Conservation (phyloP, 805 yeast species). For the Candida orba region DNA sequence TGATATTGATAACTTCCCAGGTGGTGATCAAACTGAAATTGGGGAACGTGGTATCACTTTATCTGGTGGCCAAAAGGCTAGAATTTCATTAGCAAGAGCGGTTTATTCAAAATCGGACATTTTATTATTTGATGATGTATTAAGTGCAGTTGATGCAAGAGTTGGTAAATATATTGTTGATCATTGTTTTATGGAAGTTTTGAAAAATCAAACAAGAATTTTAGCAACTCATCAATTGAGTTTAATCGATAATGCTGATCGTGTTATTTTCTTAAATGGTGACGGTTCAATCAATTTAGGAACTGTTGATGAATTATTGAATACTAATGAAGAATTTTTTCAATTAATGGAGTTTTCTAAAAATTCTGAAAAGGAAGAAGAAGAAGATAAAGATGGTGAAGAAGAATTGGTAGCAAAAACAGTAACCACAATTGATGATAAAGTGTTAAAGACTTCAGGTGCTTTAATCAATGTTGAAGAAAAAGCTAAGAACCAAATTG, state of each 20-base stretch:
- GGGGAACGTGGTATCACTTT: slow-evolving; percentile 74
- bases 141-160: slow-evolving; percentile 73
- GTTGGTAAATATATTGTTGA: slow-evolving; percentile 67
- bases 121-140: slow-evolving; percentile 61
- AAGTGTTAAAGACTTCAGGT: slow-evolving; percentile 25
- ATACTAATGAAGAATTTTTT: slow-evolving; percentile 35
- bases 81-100: slow-evolving; percentile 64
- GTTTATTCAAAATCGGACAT: slow-evolving; percentile 59
- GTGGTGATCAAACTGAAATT: slow-evolving; percentile 63
- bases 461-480: slow-evolving; percentile 43
- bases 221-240: slow-evolving; percentile 75
- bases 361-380: slow-evolving; percentile 23
- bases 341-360: slow-evolving; percentile 39
- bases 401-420: slow-evolving; percentile 14
- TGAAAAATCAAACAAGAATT: slow-evolving; percentile 50
- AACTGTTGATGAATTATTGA: slow-evolving; percentile 41
- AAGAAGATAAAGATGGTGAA: slow-evolving; percentile 15
- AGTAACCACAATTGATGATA: slow-evolving; percentile 7
- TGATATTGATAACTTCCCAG: slow-evolving; percentile 55
- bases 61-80: slow-evolving; percentile 77
- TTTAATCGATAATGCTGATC: slow-evolving; percentile 54
- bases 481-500: slow-evolving; percentile 50
- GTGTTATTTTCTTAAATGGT: slow-evolving; percentile 54
- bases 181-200: slow-evolving; percentile 46
- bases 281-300: slow-evolving; percentile 54